A percentile compares a stretch with the other conserved stretches of the same genome.
These are phyloP conservation scores for Hyaloscypha hepaticicola DNA, from an alignment of 495 filamentous ascomycete genomes.

Conservation along the genomic window DNA sequence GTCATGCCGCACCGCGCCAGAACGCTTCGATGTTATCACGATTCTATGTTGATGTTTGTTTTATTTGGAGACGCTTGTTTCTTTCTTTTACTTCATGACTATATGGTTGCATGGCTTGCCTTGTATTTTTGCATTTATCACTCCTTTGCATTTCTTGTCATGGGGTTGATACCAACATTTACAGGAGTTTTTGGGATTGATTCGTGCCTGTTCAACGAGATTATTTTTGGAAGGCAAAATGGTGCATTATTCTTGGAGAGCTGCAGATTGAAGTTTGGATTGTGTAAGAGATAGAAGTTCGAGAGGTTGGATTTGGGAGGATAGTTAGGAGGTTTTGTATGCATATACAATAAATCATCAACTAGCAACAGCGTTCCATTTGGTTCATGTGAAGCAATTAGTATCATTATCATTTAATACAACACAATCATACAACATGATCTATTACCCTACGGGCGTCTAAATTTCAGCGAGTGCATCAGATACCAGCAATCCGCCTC, in stretches of 20 bases:
- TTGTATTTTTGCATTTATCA: background rate
- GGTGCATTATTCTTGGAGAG: no score
- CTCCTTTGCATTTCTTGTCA: background rate
- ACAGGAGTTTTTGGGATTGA: slow-evolving; percentile 7
- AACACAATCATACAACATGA: background rate
- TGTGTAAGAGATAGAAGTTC: background rate
- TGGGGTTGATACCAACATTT: slow-evolving; percentile 30
- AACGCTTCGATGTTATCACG: background rate
- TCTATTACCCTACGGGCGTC: no score
- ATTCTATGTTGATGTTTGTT: background rate
- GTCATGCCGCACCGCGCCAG: background rate
- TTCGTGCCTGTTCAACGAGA: no score
- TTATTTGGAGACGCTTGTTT: background rate
- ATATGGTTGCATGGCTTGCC: background rate
- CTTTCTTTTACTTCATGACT: slow-evolving; percentile 1
- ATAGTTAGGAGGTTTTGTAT: background rate
- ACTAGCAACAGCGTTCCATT: background rate
- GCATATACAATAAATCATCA: slow-evolving; percentile 6
- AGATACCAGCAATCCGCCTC: slow-evolving; percentile 44
- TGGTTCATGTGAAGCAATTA: background rate
- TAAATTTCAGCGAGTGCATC: no score
- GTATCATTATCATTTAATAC: background rate
- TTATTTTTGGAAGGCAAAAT: background rate
- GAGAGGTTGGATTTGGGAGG: slow-evolving; percentile 1
- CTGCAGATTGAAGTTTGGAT: background rate